phyloP scores from a whole-genome alignment of 495 filamentous ascomycete genomes.

The Parathielavia appendiculata region DNA sequence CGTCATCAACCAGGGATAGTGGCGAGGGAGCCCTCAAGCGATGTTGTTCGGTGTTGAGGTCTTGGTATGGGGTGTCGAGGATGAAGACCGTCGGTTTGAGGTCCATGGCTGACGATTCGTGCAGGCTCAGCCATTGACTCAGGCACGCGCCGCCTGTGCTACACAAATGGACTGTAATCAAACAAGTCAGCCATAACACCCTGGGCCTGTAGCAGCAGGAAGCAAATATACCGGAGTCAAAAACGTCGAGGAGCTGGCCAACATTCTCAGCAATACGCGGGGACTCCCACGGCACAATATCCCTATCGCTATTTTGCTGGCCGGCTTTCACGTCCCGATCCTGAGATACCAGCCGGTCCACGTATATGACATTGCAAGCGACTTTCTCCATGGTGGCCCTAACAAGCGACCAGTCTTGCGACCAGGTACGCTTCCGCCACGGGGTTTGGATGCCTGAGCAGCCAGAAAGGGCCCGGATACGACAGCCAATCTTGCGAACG shows the following conservation, averaged over 20 bases:
- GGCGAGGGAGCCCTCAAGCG: conserved; percentile 39
- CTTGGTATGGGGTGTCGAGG: conserved; percentile 61
- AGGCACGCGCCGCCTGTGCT: conserved; percentile 65
- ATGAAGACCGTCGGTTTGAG: conserved; percentile 71
- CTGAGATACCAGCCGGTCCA: conserved; percentile 65
- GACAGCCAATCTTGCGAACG: conserved; percentile 8
- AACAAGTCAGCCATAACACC: conserved; percentile 25
- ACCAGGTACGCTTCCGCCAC: conserved; percentile 45
- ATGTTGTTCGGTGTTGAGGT: conserved; percentile 37
- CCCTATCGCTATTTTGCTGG: conserved; percentile 5
- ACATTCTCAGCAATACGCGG: conserved; percentile 43
- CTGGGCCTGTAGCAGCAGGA: conserved; percentile 1
- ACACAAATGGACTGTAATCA: conserved; percentile 62
- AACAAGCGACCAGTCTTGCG: conserved; percentile 46
- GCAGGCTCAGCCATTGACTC: conserved; percentile 60
- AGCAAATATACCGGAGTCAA: conserved; percentile 42
- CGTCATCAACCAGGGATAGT: conserved; percentile 35
- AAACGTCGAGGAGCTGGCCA: conserved; percentile 43
- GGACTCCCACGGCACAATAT: conserved; percentile 25
- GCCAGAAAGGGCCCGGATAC: conserved; percentile 20
- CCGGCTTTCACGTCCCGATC: conserved; percentile 41
- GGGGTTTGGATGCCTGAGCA: conserved; percentile 11
- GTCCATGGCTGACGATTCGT: conserved; percentile 55
- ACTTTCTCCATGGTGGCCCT: conserved; percentile 58
- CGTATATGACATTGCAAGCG: conserved; percentile 75